Base-by-base conservation (phyloP, 2,329 filamentous ascomycete species). In the Niveomyces coronatus region DNA sequence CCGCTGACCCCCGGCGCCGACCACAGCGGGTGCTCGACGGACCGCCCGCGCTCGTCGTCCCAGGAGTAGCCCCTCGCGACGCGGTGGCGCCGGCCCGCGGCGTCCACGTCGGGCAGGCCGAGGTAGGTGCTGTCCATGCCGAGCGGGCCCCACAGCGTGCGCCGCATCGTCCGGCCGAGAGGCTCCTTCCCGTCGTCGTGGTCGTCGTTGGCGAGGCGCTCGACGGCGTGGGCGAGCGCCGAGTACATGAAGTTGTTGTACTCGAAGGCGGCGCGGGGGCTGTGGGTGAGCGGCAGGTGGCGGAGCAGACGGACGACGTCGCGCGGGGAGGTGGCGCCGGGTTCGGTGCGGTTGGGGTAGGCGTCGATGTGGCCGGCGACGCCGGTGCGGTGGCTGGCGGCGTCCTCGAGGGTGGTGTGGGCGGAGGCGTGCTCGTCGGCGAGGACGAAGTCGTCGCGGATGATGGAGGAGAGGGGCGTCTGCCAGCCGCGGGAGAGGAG, bases 221-320 rank as follows among this genome's bases (percentile, higher is more conserved):
- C 64, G 14, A 74, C 47, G 1, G 70, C 55, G 45, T 71, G 56
- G 5, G 62, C 62, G 3, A 62, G 57, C 2, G 57, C 57, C 2
- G 56, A 54, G 47, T 60, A 75, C 62, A 73, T 71, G 39, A 63
- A 53, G 48, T 75, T 74, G 47, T 58, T 64, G 47, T 75, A 75
- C 40, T 65, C 56, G 40, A 57, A 72, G 37, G 46, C 55, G 1
- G 60, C 57, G 2, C 72, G 58, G 5, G 68, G 58, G 43, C 70
- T 64, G 7, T 52, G 51, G 0, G 57, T 57, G 43, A 68, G 45
- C 1, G 64, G 60, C 9, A 76, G 50, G 42, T 69, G 49, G 3
- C 70, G 57, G 13, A 74, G 44, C 14, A 61, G 62, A 17, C 65
- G 55, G 6, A 64, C 61, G 1, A 64, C 44, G 2, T 63, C 63